phyloP scores from a whole-genome alignment of 2,329 filamentous ascomycete species.

The Pyricularia sp. region DNA sequence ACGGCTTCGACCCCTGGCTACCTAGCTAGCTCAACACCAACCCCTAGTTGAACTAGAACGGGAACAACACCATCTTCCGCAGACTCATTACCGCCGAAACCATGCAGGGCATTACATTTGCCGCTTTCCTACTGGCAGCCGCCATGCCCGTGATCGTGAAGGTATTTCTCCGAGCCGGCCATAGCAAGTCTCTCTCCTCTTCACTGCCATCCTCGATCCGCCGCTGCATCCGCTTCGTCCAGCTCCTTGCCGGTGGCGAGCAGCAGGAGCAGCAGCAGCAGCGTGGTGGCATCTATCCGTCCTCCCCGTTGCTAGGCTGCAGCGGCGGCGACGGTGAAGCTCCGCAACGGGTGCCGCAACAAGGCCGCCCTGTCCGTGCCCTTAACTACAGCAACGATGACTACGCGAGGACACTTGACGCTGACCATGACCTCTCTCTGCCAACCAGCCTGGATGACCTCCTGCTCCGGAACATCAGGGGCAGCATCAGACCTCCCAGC shows the following conservation, averaged over 20 bases:
- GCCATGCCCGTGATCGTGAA: constrained; percentile 4
- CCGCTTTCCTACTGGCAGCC: constrained; percentile 2
- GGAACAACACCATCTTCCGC: not conserved
- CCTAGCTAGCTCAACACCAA: not conserved
- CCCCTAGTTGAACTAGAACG: too few species aligned
- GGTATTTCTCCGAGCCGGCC: constrained; percentile 1
- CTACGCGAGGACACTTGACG: not conserved
- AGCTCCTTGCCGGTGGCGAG: not conserved
- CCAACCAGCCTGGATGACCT: not conserved
- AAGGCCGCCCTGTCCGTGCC: not conserved
- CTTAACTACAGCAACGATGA: not conserved
- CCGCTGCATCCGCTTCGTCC: not conserved
- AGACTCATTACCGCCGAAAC: not conserved
- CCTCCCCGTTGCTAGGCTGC: not conserved
- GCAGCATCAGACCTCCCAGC: not conserved
- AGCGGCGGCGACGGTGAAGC: not conserved
- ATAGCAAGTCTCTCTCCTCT: not conserved
- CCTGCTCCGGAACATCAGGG: not conserved
- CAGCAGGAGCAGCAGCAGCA: not conserved
- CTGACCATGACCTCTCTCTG: not conserved
- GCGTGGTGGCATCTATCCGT: not conserved
- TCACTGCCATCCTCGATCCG: not conserved
- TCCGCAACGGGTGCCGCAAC: not conserved
- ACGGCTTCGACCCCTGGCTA: not conserved
- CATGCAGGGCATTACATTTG: constrained; percentile 1